Evolutionary conservation across 2,329 filamentous ascomycete genomes (phyloP).

Genomic region (Sporothrix brasiliensis): DNA sequence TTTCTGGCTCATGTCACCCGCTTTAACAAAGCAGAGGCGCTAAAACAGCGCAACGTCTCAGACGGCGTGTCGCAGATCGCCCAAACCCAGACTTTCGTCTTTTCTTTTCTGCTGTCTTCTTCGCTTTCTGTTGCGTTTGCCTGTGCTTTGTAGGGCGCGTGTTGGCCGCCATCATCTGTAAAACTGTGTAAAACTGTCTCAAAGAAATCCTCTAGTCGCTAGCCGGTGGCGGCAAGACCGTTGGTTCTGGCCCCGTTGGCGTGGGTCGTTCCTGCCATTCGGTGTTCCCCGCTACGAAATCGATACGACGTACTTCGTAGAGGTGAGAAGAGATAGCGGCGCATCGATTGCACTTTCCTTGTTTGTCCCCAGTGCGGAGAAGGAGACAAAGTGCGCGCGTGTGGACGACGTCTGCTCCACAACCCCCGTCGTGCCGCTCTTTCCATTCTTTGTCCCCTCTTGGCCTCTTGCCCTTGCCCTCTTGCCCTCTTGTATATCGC

Average conservation of each 20-base stretch:
- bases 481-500: not conserved
- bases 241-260: slow-evolving; percentile 13
- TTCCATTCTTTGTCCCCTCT: slow-evolving; percentile 13
- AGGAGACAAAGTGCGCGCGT: not conserved
- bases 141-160: not conserved
- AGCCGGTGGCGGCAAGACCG: slow-evolving; percentile 1
- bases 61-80: slow-evolving; percentile 39
- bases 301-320: slow-evolving; percentile 25
- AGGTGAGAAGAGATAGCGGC: not conserved
- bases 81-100: slow-evolving; percentile 30
- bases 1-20: slow-evolving; percentile 18
- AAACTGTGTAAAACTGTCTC: slow-evolving; percentile 11
- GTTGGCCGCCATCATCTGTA: not conserved
- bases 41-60: slow-evolving; percentile 46
- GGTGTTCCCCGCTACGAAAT: slow-evolving; percentile 1
- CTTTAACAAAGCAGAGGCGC: slow-evolving; percentile 42
- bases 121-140: not conserved
- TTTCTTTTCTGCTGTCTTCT: not conserved
- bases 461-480: not conserved
- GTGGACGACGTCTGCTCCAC: slow-evolving; percentile 2
- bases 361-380: not conserved
- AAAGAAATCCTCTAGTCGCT: not conserved
- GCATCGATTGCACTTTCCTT: slow-evolving; percentile 13
- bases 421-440: slow-evolving; percentile 25
- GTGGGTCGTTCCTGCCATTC: slow-evolving; percentile 10